phyloP scores from a whole-genome alignment of 306 rosid species.

The Comarum palustre region DNA sequence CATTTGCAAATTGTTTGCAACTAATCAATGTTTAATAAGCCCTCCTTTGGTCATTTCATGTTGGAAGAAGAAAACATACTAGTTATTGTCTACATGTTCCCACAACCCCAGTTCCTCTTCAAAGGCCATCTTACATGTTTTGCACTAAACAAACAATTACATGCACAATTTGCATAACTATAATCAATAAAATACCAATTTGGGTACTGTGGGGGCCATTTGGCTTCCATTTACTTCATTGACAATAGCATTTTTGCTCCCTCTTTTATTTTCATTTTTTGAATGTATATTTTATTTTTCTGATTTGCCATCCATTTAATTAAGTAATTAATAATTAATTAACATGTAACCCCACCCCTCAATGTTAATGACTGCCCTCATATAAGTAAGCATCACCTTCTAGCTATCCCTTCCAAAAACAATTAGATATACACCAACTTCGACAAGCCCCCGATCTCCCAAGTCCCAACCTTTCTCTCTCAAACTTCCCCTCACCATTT shows the following conservation, averaged over 20 bases:
- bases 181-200: conserved; percentile 9
- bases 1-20: conserved; percentile 1
- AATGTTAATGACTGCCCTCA: conserved; percentile 13
- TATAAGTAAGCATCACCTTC: conserved; percentile 14
- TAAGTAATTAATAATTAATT: not conserved
- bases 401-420: not conserved
- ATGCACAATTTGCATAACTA: conserved; percentile 3
- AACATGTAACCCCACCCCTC: not conserved
- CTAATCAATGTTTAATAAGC: too few relatives aligned
- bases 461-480: conserved; percentile 2
- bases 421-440: conserved; percentile 16
- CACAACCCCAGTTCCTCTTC: not conserved
- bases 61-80: not conserved
- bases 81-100: not conserved
- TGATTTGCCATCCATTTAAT: conserved; percentile 9
- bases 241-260: conserved; percentile 23
- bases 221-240: conserved; percentile 35
- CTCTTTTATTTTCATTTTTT: not conserved
- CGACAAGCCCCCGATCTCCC: conserved; percentile 4
- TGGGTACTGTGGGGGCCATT: conserved; percentile 40
- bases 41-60: too few relatives aligned
- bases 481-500: not conserved
- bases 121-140: not conserved
- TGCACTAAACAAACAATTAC: not conserved
- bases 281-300: not conserved